These are phyloP conservation scores for Spergularia azorica DNA, from an alignment of 179 eudicot species.

Conservation along the genomic window DNA sequence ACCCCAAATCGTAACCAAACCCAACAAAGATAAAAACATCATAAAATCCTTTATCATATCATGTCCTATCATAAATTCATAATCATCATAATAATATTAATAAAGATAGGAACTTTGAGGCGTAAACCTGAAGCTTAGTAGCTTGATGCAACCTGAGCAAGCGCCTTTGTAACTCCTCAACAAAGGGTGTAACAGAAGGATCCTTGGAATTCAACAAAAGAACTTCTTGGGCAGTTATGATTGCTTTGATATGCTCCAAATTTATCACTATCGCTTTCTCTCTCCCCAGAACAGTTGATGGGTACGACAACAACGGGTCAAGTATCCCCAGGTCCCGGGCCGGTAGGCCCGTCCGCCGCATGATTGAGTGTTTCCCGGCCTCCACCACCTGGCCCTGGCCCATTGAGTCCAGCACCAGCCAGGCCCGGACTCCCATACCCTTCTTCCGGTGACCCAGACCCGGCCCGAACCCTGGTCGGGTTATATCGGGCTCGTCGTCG, in stretches of 20 bases:
- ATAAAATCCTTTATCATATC: no score
- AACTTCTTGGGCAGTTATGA: constrained; percentile 90
- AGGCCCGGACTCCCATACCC: constrained; percentile 63
- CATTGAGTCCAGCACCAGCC: constrained; percentile 74
- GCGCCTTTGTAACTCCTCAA: constrained; percentile 73
- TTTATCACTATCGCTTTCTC: constrained; percentile 94
- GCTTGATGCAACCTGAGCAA: constrained; percentile 68
- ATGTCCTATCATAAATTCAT: no score
- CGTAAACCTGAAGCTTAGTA: constrained; percentile 56
- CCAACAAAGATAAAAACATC: background rate
- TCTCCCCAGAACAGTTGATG: constrained; percentile 86
- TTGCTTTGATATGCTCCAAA: constrained; percentile 92
- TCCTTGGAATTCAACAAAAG: constrained; percentile 78
- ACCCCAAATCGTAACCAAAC: background rate
- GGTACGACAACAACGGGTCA: constrained; percentile 89
- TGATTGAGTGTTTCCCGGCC: constrained; percentile 90
- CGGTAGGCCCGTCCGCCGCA: constrained; percentile 90
- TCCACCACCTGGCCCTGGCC: constrained; percentile 78
- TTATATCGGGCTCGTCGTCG: constrained; percentile 33
- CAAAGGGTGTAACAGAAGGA: constrained; percentile 84
- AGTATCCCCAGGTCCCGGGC: constrained; percentile 91
- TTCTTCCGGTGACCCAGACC: constrained; percentile 59
- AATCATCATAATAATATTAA: background rate
- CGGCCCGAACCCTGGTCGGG: constrained; percentile 30
- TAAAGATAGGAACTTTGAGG: background rate